Conservation (phyloP, 192 early-diverging fungal species). For the Backusella macrospora region DNA sequence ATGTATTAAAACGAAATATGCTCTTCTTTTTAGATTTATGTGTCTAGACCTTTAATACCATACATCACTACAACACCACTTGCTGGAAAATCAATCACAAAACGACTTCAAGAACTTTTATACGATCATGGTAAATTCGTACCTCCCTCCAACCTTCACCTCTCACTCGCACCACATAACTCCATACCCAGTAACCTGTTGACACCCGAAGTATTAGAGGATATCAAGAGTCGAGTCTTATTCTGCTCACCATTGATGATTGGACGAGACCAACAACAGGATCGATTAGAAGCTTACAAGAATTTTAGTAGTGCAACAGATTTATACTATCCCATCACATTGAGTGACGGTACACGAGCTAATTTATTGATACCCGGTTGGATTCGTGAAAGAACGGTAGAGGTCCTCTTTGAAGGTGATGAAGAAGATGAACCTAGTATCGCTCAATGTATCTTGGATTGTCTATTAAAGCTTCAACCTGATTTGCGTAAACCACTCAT, state of each 20-base stretch:
- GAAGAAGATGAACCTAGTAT: constrained; percentile 63
- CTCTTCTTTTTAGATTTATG: constrained; percentile 59
- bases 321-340: constrained; percentile 46
- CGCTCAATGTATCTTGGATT: constrained; percentile 55
- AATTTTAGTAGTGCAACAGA: constrained; percentile 54
- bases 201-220: constrained; percentile 59
- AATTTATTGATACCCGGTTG: constrained; percentile 75
- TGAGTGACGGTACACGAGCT: constrained; percentile 42
- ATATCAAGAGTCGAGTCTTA: constrained; percentile 67
- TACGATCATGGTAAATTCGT: constrained; percentile 55
- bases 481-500: constrained; percentile 74
- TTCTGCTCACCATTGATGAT: constrained; percentile 58
- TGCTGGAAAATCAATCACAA: constrained; percentile 64
- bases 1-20: neutral
- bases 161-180: constrained; percentile 34
- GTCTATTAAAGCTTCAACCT: constrained; percentile 60
- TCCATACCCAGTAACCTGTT: constrained; percentile 52
- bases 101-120: constrained; percentile 61
- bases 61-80: constrained; percentile 65
- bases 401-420: constrained; percentile 75
- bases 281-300: constrained; percentile 44
- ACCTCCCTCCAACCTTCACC: constrained; percentile 45
- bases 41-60: constrained; percentile 66
- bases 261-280: constrained; percentile 32
- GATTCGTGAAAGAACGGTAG: constrained; percentile 81